phyloP scores from a whole-genome alignment of 768 basidiomycete species.

The Tulasnella sp. region DNA sequence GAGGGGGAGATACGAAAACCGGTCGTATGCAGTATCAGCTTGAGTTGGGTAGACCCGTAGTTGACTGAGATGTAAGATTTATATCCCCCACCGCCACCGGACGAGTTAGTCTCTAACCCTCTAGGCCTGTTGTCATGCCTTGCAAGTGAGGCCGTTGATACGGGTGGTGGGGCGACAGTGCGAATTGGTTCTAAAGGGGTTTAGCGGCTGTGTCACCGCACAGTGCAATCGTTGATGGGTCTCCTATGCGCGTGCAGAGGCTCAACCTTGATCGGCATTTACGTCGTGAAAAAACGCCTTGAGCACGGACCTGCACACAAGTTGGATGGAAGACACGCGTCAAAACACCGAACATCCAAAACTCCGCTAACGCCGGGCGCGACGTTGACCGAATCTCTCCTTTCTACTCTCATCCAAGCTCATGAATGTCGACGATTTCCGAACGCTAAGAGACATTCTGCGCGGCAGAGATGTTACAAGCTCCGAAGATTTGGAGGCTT shows the following conservation, averaged over 20 bases:
- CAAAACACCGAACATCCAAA: background rate
- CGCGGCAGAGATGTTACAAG: background rate
- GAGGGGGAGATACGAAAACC: constrained; percentile 6
- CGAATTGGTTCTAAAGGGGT: constrained; percentile 26
- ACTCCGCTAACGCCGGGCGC: constrained; percentile 12
- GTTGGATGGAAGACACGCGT: constrained; percentile 11
- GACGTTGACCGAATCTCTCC: background rate
- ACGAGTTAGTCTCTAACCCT: background rate
- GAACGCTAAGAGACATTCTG: constrained; percentile 5
- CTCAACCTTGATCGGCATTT: constrained; percentile 18
- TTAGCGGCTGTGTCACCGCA: constrained; percentile 19
- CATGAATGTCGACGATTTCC: background rate
- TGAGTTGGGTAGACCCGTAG: background rate
- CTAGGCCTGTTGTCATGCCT: constrained; percentile 17
- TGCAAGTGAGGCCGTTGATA: constrained; percentile 17
- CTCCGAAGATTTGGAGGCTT: constrained; percentile 5
- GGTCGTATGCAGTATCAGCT: background rate
- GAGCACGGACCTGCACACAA: constrained; percentile 5
- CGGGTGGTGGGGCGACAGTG: constrained; percentile 17
- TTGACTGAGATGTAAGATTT: constrained; percentile 3
- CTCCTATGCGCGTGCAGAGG: constrained; percentile 17
- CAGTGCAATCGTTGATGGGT: constrained; percentile 17
- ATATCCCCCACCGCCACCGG: constrained; percentile 7
- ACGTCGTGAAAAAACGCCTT: constrained; percentile 15
- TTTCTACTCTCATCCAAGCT: background rate